Evolutionary conservation across 2,329 filamentous ascomycete species (phyloP).

Genomic region (Truncatella angustata): DNA sequence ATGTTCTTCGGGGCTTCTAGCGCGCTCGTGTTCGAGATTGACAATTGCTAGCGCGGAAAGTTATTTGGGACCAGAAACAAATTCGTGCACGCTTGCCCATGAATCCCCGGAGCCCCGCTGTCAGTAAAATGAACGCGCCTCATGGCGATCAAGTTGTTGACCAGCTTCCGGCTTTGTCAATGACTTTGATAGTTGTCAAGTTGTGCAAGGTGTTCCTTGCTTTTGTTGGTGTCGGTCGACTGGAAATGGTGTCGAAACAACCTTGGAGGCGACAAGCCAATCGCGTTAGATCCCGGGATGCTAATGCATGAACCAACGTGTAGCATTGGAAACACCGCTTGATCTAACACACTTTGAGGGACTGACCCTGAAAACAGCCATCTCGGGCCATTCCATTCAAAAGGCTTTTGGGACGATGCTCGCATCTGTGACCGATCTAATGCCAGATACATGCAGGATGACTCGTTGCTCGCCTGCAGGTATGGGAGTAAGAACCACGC

Average conservation of each 20-base stretch:
- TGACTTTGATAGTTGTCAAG: too few species aligned
- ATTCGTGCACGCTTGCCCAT: too few species aligned
- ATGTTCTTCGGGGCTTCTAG: constrained; percentile 7
- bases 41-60: neutral
- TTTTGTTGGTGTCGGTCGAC: too few species aligned
- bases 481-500: too few species aligned
- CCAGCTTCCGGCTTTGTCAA: neutral
- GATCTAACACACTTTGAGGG: neutral
- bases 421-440: too few species aligned
- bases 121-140: neutral
- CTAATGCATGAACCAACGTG: neutral
- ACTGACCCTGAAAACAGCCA: too few species aligned
- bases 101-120: too few species aligned
- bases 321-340: neutral
- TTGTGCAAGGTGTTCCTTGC: neutral
- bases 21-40: constrained; percentile 7
- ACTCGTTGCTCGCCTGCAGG: too few species aligned
- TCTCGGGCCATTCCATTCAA: too few species aligned
- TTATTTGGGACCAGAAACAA: too few species aligned
- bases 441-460: too few species aligned
- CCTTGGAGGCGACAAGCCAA: neutral
- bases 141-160: neutral
- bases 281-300: neutral
- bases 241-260: constrained; percentile 1
- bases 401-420: too few species aligned